Evolutionary conservation across 2,329 filamentous ascomycete species (phyloP).

Genomic region (Epichloe festucae): DNA sequence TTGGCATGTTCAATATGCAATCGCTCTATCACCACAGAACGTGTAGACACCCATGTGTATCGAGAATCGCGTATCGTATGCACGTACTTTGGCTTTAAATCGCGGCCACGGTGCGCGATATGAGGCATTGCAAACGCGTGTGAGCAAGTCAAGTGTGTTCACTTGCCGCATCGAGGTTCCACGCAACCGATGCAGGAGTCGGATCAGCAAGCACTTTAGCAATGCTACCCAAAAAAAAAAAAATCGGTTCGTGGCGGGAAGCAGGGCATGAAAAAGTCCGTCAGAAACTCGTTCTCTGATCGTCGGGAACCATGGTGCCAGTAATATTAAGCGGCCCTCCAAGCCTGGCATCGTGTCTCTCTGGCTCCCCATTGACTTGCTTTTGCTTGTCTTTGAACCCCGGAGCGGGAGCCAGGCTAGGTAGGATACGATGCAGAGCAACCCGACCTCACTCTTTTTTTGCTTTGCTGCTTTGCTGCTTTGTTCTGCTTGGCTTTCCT

Average conservation of each 20-base stretch:
- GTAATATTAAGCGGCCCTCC: neutral
- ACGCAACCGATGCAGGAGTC: conserved; percentile 1
- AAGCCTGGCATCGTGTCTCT: neutral
- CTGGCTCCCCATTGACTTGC: too few species aligned
- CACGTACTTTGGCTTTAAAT: neutral
- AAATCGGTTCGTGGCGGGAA: conserved; percentile 1
- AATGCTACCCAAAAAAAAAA: neutral
- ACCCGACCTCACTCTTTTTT: too few species aligned
- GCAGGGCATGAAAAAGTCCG: neutral
- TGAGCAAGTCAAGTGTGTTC: neutral
- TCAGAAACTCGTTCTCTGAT: neutral
- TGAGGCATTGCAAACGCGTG: neutral
- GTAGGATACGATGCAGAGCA: too few species aligned
- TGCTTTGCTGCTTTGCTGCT: too few species aligned
- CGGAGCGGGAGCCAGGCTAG: too few species aligned
- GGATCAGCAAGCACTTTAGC: neutral
- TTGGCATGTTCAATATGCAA: neutral
- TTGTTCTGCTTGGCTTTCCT: too few species aligned
- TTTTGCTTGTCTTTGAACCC: too few species aligned
- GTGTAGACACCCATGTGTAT: neutral
- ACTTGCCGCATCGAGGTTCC: conserved; percentile 1
- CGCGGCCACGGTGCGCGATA: neutral
- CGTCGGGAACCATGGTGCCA: neutral
- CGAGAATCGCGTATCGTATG: neutral
- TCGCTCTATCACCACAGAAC: neutral